These are phyloP conservation scores for Dactylonectria estremocensis DNA, from an alignment of 2,329 filamentous ascomycete species.

Conservation along the genomic window DNA sequence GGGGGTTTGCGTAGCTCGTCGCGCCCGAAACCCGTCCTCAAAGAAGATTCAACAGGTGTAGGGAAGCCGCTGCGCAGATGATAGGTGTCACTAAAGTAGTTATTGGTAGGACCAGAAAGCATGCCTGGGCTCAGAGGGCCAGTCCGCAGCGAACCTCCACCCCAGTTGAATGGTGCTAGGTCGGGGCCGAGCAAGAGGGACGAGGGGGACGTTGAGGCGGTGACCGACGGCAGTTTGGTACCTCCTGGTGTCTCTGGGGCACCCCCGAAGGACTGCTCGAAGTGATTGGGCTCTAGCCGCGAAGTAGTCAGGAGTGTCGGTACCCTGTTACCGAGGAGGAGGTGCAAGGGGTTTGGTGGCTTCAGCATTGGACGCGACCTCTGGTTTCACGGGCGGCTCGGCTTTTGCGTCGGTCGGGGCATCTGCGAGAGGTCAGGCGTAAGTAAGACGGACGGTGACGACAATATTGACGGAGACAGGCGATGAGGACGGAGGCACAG, in stretches of 20 bases:
- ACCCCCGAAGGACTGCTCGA: slow-evolving; percentile 91
- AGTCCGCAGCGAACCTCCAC: too few species aligned
- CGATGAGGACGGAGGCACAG: slow-evolving; percentile 36
- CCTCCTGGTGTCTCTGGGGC: slow-evolving; percentile 85
- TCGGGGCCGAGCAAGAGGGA: slow-evolving; percentile 82
- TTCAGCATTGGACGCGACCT: too few species aligned
- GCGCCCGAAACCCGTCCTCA: slow-evolving; percentile 83
- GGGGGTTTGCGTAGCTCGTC: slow-evolving; percentile 67
- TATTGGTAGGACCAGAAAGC: slow-evolving; percentile 87
- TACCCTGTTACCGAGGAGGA: too few species aligned
- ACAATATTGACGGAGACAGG: slow-evolving; percentile 31
- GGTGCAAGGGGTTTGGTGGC: too few species aligned
- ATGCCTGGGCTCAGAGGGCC: slow-evolving; percentile 97
- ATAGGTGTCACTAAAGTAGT: slow-evolving; percentile 91
- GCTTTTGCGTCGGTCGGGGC: too few species aligned
- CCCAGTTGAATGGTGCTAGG: slow-evolving; percentile 84
- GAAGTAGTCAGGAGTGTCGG: slow-evolving; percentile 80
- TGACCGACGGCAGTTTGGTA: slow-evolving; percentile 89
- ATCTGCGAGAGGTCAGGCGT: slow-evolving; percentile 53
- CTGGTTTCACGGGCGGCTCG: too few species aligned
- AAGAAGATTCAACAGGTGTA: slow-evolving; percentile 95
- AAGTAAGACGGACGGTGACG: slow-evolving; percentile 38
- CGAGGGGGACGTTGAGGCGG: slow-evolving; percentile 90
- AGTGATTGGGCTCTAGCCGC: slow-evolving; percentile 90
- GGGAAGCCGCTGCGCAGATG: slow-evolving; percentile 88